A percentile compares a stretch with the other conserved stretches of the same genome.
These are phyloP conservation scores for Calocybe indica DNA, from an alignment of 768 basidiomycete genomes.

Conservation along the genomic window DNA sequence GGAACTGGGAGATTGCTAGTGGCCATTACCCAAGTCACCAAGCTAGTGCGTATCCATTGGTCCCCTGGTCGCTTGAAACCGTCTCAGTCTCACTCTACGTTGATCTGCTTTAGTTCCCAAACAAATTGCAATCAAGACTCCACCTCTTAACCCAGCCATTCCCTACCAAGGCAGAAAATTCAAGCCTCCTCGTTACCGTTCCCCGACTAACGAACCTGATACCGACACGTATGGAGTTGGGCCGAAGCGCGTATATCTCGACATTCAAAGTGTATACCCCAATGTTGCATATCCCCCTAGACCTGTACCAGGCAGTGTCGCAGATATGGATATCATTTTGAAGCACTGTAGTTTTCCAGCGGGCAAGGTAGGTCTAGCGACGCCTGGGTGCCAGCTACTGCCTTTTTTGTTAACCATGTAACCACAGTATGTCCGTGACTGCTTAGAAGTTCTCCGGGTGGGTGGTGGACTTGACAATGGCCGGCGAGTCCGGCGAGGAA, in stretches of 20 bases:
- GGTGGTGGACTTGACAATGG: constrained; percentile 83
- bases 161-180: constrained; percentile 41
- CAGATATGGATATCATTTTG: constrained; percentile 85
- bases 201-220: constrained; percentile 32
- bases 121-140: constrained; percentile 47
- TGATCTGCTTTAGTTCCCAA: constrained; percentile 45
- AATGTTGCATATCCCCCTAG: constrained; percentile 78
- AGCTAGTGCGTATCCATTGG: constrained; percentile 43
- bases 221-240: constrained; percentile 62
- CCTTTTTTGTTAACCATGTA: constrained; percentile 5
- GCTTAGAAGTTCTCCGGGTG: constrained; percentile 81
- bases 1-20: constrained; percentile 89
- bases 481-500: constrained; percentile 63
- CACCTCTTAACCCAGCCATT: constrained; percentile 63
- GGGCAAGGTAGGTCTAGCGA: constrained; percentile 45
- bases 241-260: constrained; percentile 69
- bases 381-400: background rate
- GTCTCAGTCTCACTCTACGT: constrained; percentile 1
- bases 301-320: constrained; percentile 73
- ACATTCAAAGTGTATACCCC: constrained; percentile 53
- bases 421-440: constrained; percentile 87
- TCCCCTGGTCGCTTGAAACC: background rate
- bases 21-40: constrained; percentile 82
- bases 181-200: constrained; percentile 45
- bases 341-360: constrained; percentile 79